Evolutionary conservation across 2,329 filamentous ascomycete species (phyloP), one percentile per base, ranked within the genome.

Genomic region (Byssothecium circinans): DNA sequence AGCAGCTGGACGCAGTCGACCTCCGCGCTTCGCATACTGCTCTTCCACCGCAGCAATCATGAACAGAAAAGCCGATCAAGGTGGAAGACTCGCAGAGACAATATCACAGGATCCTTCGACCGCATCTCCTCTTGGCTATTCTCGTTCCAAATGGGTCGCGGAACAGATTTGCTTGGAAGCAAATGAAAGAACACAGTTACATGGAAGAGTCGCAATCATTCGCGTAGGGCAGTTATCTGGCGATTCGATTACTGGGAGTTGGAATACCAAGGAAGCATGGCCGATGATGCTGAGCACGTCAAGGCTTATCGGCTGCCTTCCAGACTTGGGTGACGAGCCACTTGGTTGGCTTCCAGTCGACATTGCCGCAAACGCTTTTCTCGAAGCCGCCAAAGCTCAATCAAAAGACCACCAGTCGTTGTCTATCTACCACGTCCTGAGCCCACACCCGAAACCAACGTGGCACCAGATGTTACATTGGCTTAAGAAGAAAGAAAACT

Each of bases 141-240:
- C 78, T 1, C 74, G 74, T 22, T 82, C 79, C 1, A 67, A 68
- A 65, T 83, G 81, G 80, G 78, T 83, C 1, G 81, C 80, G 1
- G 81, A 84, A 66, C 70, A 73, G 4, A 75, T 84, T 20, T 83
- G 78, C 52, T 60, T 64, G 0, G 54, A 63, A 6, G 78, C 76
- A 19, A 50, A 64, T 25, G 27, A 56, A 53, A 49, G 54, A 65
- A 57, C 49, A 37, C 41, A 55, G 57, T 56, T 75, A 2, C 49
- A 47, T 41, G 62, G 58, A 18, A 58, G 57, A n/a, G 52, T 68
- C 15, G 41, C 53, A 12, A 52, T 70, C 19, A 62, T 74, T 27
- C 65, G 69, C 18, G 70, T 79, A 27, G 68, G 71, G 36, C 74
- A 54, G 74, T 77, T 54, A 70, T 25, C 71, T 74, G 54, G 74